A percentile compares a stretch with the other conserved stretches of the same genome.
phyloP scores from a whole-genome alignment of 2,329 filamentous ascomycete genomes.

The Colletotrichum sojae region DNA sequence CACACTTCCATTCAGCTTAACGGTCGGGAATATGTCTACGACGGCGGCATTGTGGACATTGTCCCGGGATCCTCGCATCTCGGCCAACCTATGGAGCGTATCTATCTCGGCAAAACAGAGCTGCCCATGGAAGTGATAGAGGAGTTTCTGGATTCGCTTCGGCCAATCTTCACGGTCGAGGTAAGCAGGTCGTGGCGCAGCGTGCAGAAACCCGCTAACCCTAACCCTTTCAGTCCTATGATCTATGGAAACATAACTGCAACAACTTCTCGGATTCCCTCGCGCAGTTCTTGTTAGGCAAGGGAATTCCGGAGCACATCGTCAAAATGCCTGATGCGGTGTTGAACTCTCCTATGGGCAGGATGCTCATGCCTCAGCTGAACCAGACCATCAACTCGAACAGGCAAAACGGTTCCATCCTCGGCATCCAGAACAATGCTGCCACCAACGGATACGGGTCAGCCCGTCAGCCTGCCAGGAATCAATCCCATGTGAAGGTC shows the following conservation, averaged over 20 bases:
- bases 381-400: constrained; percentile 65
- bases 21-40: constrained; percentile 91
- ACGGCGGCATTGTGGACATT: constrained; percentile 87
- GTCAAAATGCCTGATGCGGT: constrained; percentile 87
- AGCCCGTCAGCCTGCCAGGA: constrained; percentile 44
- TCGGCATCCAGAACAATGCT: constrained; percentile 61
- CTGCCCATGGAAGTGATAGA: constrained; percentile 85
- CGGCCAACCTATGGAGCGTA: constrained; percentile 83
- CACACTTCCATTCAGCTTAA: constrained; percentile 92
- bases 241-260: constrained; percentile 92
- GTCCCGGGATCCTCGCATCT: constrained; percentile 88
- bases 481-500: constrained; percentile 66
- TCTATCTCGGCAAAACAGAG: constrained; percentile 82
- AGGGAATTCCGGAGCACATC: constrained; percentile 90
- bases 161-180: constrained; percentile 85
- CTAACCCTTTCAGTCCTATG: constrained; percentile 76
- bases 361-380: constrained; percentile 85
- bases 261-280: constrained; percentile 98
- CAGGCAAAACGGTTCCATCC: constrained; percentile 65
- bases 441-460: constrained; percentile 41
- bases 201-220: background rate
- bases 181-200: constrained; percentile 55
- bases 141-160: constrained; percentile 89
- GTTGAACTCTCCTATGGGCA: constrained; percentile 87
- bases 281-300: constrained; percentile 88